These are phyloP conservation scores for Leptographium wingfieldii DNA, from an alignment of 2,329 filamentous ascomycete species.

Conservation along the genomic window DNA sequence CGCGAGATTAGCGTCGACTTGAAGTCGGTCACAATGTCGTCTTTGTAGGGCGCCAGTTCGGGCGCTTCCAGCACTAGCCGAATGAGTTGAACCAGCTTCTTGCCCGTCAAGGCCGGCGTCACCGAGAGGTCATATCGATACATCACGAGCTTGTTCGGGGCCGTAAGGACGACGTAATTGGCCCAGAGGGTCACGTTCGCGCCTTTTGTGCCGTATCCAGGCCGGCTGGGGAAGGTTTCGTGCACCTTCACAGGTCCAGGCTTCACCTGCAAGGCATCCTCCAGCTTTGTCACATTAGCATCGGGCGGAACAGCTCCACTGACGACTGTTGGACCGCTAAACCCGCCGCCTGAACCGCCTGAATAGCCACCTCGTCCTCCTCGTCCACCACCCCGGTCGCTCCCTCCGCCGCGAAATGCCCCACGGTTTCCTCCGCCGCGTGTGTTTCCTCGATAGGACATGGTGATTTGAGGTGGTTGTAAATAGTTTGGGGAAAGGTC, in stretches of 20 bases:
- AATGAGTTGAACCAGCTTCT: slow-evolving; percentile 12
- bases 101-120: slow-evolving; percentile 8
- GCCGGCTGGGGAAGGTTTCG: slow-evolving; percentile 7
- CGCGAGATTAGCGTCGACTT: slow-evolving; percentile 20
- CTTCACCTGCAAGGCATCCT: slow-evolving; percentile 4
- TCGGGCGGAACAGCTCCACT: slow-evolving; percentile 1
- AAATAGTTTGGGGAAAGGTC: background rate
- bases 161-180: slow-evolving; percentile 15
- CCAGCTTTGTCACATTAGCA: slow-evolving; percentile 2
- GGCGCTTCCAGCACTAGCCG: slow-evolving; percentile 15
- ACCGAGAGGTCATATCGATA: slow-evolving; percentile 14
- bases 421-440: background rate
- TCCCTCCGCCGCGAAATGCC: background rate
- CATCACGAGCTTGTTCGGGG: slow-evolving; percentile 9
- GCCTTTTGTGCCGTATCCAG: slow-evolving; percentile 14
- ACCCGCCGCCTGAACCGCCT: background rate
- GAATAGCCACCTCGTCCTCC: background rate
- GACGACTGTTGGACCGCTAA: background rate
- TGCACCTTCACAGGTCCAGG: background rate
- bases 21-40: slow-evolving; percentile 22
- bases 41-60: slow-evolving; percentile 7
- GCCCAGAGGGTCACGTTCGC: slow-evolving; percentile 12
- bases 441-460: background rate
- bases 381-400: background rate
- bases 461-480: background rate